These are phyloP conservation scores for Ilyonectria robusta DNA, from an alignment of 2,329 filamentous ascomycete species.

Conservation along the genomic window DNA sequence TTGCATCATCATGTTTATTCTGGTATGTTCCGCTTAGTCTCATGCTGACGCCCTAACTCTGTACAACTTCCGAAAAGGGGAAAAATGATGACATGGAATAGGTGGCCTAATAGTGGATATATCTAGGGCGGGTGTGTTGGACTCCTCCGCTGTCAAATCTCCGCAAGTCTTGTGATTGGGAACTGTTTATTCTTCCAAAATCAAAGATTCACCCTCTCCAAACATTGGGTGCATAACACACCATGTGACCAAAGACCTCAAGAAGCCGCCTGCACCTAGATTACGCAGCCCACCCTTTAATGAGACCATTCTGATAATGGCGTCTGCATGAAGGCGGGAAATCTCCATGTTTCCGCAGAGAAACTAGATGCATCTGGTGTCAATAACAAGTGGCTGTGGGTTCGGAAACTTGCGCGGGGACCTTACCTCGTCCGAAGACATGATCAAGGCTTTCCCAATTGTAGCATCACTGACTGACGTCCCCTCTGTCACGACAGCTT, in stretches of 20 bases:
- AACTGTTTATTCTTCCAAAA: neutral
- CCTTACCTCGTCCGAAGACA: slow-evolving; percentile 7
- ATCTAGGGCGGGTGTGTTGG: neutral
- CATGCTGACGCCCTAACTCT: neutral
- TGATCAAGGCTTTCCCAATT: slow-evolving; percentile 5
- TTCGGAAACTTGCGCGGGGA: no score
- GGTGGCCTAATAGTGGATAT: no score
- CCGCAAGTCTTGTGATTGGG: neutral
- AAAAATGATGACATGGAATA: neutral
- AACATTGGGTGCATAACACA: slow-evolving; percentile 2
- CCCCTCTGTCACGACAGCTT: slow-evolving; percentile 2
- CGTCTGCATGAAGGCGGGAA: slow-evolving; percentile 7
- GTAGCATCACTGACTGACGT: slow-evolving; percentile 8
- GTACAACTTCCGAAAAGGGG: slow-evolving; percentile 1
- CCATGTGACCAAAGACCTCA: slow-evolving; percentile 6
- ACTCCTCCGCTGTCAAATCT: no score
- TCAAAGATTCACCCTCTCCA: neutral
- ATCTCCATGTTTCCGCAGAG: neutral
- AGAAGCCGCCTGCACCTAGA: slow-evolving; percentile 5
- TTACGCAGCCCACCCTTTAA: slow-evolving; percentile 3
- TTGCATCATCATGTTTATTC: neutral
- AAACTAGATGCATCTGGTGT: neutral
- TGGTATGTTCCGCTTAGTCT: neutral
- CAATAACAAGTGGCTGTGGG: neutral
- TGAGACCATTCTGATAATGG: slow-evolving; percentile 3